Percentiles rank a stretch among this genome's conserved stretches.
Evolutionary conservation across 2,329 filamentous ascomycete genomes (phyloP).

Genomic region (Elsinoe ampelina): DNA sequence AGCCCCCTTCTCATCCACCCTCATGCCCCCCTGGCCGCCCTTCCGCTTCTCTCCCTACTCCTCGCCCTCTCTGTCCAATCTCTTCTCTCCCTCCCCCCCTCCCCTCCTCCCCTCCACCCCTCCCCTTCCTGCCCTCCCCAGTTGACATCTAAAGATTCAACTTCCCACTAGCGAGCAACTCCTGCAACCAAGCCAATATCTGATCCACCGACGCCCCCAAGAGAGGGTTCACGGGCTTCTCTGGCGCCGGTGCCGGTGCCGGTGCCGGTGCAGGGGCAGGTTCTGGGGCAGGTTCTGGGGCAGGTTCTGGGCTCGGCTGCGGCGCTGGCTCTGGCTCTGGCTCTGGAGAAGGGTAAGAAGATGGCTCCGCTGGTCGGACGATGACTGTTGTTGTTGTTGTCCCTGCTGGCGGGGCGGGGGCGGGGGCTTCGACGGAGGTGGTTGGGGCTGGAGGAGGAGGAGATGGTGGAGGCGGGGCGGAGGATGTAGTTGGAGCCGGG

Average conservation of each 20-base stretch:
- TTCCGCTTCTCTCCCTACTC: too few relatives aligned
- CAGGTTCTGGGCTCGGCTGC: not conserved
- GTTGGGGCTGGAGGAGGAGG: not conserved
- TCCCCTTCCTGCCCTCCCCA: not conserved
- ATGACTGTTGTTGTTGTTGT: not conserved
- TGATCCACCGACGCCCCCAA: not conserved
- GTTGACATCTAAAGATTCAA: too few relatives aligned
- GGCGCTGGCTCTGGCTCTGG: not conserved
- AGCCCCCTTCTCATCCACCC: too few relatives aligned
- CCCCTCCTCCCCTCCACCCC: not conserved
- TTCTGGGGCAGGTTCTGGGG: not conserved
- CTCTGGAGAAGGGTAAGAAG: not conserved
- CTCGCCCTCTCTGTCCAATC: not conserved
- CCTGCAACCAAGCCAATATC: not conserved
- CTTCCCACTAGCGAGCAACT: constrained; percentile 8
- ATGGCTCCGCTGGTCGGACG: not conserved
- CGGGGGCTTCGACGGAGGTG: not conserved
- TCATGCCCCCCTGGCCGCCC: too few relatives aligned
- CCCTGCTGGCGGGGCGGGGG: not conserved
- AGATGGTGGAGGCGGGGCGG: not conserved
- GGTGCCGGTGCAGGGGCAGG: not conserved
- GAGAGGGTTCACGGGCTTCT: not conserved
- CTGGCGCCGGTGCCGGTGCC: not conserved
- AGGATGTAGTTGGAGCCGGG: not conserved
- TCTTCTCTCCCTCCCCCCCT: not conserved